phyloP scores from a whole-genome alignment of 257 asterid species.

The Nicotiana undulata region DNA sequence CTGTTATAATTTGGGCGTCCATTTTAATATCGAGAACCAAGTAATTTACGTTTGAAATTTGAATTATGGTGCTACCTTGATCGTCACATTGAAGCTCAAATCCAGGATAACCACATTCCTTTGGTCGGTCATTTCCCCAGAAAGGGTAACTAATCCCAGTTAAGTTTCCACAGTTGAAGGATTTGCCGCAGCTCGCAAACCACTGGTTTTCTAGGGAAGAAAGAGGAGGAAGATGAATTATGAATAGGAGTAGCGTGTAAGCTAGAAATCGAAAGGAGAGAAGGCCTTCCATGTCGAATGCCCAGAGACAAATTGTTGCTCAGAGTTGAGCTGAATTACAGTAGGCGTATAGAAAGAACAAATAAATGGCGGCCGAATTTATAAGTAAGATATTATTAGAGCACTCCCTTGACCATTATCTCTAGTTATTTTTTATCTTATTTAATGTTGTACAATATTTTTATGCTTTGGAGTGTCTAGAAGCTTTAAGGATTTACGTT shows the following conservation, averaged over 20 bases:
- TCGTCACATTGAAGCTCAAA: slow-evolving; percentile 35
- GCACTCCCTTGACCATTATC: background rate
- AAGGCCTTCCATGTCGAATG: background rate
- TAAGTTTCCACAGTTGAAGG: slow-evolving; percentile 41
- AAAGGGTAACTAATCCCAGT: slow-evolving; percentile 39
- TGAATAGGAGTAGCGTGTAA: background rate
- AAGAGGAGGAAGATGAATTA: slow-evolving; percentile 1
- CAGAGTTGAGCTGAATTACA: background rate
- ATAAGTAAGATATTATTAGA: background rate
- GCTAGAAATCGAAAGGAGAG: background rate
- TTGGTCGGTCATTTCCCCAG: slow-evolving; percentile 42
- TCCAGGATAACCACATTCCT: slow-evolving; percentile 52
- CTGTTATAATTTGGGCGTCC: slow-evolving; percentile 20
- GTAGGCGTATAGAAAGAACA: background rate
- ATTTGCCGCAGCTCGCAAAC: slow-evolving; percentile 24
- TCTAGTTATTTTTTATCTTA: no score
- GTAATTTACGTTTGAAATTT: slow-evolving; percentile 22
- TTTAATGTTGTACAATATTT: no score
- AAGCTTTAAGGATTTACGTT: no score
- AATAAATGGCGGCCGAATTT: background rate
- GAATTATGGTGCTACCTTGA: slow-evolving; percentile 9
- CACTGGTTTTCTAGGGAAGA: background rate
- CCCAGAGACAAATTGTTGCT: background rate
- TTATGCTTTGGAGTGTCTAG: no score
- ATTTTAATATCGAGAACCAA: slow-evolving; percentile 34